phyloP scores from a whole-genome alignment of 169 alveolate genomes.

The Cyclospora cayetanensis region DNA sequence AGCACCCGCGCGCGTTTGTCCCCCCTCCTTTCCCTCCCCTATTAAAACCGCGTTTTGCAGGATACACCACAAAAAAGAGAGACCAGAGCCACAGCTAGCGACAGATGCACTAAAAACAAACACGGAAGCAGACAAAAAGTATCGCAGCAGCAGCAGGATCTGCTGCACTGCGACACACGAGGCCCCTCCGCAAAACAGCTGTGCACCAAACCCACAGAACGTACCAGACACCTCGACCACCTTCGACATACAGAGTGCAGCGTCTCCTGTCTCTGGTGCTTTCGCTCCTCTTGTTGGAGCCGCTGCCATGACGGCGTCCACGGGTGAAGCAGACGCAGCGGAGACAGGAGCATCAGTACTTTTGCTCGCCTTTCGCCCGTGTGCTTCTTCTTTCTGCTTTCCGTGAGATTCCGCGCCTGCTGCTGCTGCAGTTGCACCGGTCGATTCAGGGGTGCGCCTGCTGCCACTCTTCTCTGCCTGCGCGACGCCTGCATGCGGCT shows the following conservation, averaged over 20 bases:
- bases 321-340: background rate
- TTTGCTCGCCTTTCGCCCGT: too few relatives aligned
- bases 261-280: background rate
- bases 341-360: background rate
- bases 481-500: background rate
- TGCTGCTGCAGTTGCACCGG: constrained; percentile 27
- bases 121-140: background rate
- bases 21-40: background rate
- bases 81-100: background rate
- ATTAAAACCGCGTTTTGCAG: too few relatives aligned
- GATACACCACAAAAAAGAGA: too few relatives aligned
- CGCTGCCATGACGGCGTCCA: background rate
- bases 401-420: background rate
- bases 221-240: too few relatives aligned
- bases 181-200: too few relatives aligned
- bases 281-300: background rate
- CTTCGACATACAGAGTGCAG: too few relatives aligned
- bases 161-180: too few relatives aligned
- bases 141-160: constrained; percentile 20
- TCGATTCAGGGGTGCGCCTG: background rate
- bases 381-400: background rate
- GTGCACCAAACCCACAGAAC: too few relatives aligned
- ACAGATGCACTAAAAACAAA: background rate
- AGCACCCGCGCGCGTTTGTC: background rate
- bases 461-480: constrained; percentile 1